Base-by-base conservation (phyloP, 2,329 filamentous ascomycete species). In the Exophiala sideris region DNA sequence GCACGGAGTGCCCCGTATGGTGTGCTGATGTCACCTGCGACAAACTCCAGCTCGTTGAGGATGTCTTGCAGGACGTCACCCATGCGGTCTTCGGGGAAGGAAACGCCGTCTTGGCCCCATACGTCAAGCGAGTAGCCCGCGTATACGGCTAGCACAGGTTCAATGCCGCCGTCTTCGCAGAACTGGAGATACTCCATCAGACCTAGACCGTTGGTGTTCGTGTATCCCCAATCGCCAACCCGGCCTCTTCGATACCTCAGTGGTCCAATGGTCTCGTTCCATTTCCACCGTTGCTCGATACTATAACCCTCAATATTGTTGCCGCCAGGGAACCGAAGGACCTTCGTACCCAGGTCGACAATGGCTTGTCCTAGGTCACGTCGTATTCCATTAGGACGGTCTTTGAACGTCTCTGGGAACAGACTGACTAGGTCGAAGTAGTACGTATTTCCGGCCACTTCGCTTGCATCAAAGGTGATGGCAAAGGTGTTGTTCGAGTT, bases 381-480 rank as follows among this genome's bases (percentile, higher is more conserved):
- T 7, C 78, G 70, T 39, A 80, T 65, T 14, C 79, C 79, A 61
- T 81, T 81, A 48, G 72, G 71, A 14, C 78, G 70, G 56, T 73
- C 64, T 48, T 79, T 80, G 72, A 76, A 81, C 1, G 79, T 81
- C 3, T 78, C 77, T 1, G 77, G 77, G 66, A 80, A 81, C 35
- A 81, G 64, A 46, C 74, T 77, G 56, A 81, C 76, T 14, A 81
- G 65, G 54, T 77, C 76, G 66, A 82, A 80, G 61, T 79, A 73
- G 7, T 78, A 66, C 1, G 71, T 71, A 32, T 70, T 69, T 5
- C 67, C 68, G 5, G 68, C 66, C 16, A 71, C 67, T 55, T 71
- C 67, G 7, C 69, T 67, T 12, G 72, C 68, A 64, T 80, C 75
- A 33, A 79, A 77, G 2, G 76, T 79, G 46, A 81, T 66, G 2